Evolutionary conservation across 371 early-diverging fungal species (phyloP).

Genomic region (Capniomyces stellatus): DNA sequence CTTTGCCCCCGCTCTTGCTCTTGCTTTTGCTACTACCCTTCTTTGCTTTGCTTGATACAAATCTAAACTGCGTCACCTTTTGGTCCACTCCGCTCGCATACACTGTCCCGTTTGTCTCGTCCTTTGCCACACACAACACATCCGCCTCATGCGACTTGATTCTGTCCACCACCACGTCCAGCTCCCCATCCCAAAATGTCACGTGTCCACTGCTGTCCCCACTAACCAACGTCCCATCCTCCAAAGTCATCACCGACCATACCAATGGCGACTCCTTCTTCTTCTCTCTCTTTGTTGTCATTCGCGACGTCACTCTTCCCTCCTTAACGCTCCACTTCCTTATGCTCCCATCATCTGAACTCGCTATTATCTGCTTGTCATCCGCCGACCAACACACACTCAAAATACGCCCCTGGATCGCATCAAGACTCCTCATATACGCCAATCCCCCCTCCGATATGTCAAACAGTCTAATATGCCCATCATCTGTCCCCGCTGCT

Average conservation of each 20-base stretch:
- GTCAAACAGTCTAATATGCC: conserved; percentile 66
- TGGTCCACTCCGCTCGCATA: conserved; percentile 85
- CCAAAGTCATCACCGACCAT: conserved; percentile 31
- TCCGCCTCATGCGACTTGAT: conserved; percentile 68
- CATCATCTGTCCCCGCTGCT: conserved; percentile 89
- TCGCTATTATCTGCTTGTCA: conserved; percentile 53
- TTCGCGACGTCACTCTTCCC: conserved; percentile 35
- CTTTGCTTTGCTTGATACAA: no score
- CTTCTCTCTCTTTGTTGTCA: conserved; percentile 43
- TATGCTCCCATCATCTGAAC: conserved; percentile 66
- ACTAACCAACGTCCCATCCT: conserved; percentile 52
- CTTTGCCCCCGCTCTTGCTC: no score
- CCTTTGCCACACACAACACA: conserved; percentile 62
- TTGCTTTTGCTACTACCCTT: no score
- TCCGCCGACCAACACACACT: conserved; percentile 69
- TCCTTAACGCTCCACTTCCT: conserved; percentile 47
- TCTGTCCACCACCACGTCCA: conserved; percentile 45
- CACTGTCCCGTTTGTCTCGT: conserved; percentile 42
- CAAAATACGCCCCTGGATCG: conserved; percentile 51
- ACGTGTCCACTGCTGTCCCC: conserved; percentile 83
- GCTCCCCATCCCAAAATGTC: conserved; percentile 63
- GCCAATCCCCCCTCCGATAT: conserved; percentile 50
- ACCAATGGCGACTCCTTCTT: conserved; percentile 28
- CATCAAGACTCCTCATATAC: conserved; percentile 50
- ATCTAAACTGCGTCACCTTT: conserved; percentile 50